Evolutionary conservation across 2,329 filamentous ascomycete species (phyloP).

Genomic region (Myriangium duriaei): DNA sequence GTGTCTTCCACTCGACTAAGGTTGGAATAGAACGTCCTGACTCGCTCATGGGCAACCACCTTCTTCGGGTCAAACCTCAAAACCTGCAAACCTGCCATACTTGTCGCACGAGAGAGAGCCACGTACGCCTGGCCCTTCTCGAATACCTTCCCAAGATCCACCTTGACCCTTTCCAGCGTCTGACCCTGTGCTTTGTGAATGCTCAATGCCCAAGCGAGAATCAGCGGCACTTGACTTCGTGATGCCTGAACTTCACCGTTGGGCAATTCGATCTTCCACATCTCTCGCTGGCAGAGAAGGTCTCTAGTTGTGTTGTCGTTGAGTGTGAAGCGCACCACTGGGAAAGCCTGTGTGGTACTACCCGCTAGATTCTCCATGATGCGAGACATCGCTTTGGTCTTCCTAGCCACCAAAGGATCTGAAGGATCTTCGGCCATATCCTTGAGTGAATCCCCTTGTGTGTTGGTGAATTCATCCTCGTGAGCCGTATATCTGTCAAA

Average conservation of each 20-base stretch:
- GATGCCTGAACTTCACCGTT: constrained; percentile 88
- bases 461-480: constrained; percentile 41
- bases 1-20: constrained; percentile 56
- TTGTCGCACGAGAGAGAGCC: constrained; percentile 82
- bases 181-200: constrained; percentile 98
- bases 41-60: constrained; percentile 85
- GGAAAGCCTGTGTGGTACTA: constrained; percentile 50
- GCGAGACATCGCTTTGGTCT: constrained; percentile 29
- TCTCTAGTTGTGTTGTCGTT: constrained; percentile 64
- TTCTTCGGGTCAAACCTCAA: constrained; percentile 77
- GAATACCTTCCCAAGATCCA: constrained; percentile 83
- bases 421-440: constrained; percentile 27
- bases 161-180: constrained; percentile 84
- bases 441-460: constrained; percentile 34
- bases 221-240: constrained; percentile 63
- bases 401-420: constrained; percentile 17
- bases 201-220: constrained; percentile 89
- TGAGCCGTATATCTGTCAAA: constrained; percentile 47
- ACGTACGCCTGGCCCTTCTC: constrained; percentile 98
- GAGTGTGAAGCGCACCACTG: constrained; percentile 71
- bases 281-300: constrained; percentile 72
- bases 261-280: constrained; percentile 95
- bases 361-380: constrained; percentile 40
- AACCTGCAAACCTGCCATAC: constrained; percentile 76
- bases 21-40: constrained; percentile 73